Evolutionary conservation across 148 eudicot species (phyloP).

Genomic region (Camellia sinensis): DNA sequence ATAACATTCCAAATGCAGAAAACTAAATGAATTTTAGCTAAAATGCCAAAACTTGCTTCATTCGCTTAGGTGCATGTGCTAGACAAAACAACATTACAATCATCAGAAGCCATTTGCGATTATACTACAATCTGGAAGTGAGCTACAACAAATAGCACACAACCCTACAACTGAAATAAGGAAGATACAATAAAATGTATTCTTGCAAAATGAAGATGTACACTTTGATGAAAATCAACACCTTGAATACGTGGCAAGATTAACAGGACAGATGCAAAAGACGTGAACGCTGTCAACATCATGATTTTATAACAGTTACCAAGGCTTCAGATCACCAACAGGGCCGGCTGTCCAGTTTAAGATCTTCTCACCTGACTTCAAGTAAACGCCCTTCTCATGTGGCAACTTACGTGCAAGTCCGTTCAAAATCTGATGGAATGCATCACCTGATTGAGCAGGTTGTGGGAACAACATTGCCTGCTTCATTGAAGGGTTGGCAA

Average conservation of each 20-base stretch:
- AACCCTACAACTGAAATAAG: background rate
- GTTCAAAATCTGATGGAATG: slow-evolving; percentile 93
- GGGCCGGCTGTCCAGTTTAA: slow-evolving; percentile 99
- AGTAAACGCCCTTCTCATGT: slow-evolving; percentile 53
- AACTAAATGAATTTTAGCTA: too few species aligned
- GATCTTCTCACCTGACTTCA: slow-evolving; percentile 61
- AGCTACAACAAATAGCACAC: background rate
- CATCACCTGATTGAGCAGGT: slow-evolving; percentile 92
- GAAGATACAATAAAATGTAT: background rate
- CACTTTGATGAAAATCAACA: background rate
- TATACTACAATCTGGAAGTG: background rate
- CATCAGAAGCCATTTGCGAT: background rate
- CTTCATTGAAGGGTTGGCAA: slow-evolving; percentile 95
- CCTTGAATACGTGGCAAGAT: background rate
- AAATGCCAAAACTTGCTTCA: too few species aligned
- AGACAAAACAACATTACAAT: background rate
- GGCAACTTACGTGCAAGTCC: slow-evolving; percentile 97
- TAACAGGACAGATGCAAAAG: background rate
- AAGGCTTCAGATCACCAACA: slow-evolving; percentile 87
- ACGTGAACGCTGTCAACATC: background rate
- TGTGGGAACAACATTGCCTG: slow-evolving; percentile 98
- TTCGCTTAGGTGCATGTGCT: background rate
- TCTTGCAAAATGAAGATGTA: background rate
- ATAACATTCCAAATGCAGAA: too few species aligned
- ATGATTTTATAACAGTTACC: slow-evolving; percentile 40